A percentile compares a stretch with the other conserved stretches of the same genome.
These are phyloP conservation scores for Yarrowia sp. DNA, from an alignment of 805 yeast species.

Conservation along the genomic window DNA sequence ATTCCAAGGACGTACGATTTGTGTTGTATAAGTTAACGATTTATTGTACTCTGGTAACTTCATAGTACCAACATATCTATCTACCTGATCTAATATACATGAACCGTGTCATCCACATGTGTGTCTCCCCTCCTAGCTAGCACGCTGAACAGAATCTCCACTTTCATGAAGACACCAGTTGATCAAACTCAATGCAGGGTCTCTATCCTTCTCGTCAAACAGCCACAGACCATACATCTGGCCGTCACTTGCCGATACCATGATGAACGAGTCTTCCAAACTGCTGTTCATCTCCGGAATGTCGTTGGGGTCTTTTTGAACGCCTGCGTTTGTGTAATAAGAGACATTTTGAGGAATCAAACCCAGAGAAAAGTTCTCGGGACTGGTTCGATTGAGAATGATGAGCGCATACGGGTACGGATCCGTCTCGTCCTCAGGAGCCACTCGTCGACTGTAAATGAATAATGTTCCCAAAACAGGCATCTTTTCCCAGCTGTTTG, in stretches of 20 bases:
- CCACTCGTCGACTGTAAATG: constrained; percentile 49
- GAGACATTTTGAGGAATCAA: constrained; percentile 47
- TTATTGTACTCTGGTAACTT: not conserved
- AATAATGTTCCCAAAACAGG: constrained; percentile 53
- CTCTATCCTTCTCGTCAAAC: constrained; percentile 49
- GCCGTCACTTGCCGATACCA: constrained; percentile 49
- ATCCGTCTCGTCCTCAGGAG: constrained; percentile 41
- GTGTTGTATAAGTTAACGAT: constrained; percentile 2
- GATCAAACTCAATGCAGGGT: constrained; percentile 44
- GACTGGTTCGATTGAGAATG: constrained; percentile 50
- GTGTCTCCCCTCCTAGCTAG: not conserved
- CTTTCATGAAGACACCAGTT: constrained; percentile 48
- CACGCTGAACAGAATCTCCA: not conserved
- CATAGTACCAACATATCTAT: not conserved
- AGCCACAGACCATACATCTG: constrained; percentile 53
- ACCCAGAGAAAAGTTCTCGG: constrained; percentile 50
- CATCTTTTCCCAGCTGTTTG: constrained; percentile 52
- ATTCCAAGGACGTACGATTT: too few relatives aligned
- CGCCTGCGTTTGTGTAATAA: constrained; percentile 14
- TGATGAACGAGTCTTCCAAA: constrained; percentile 50
- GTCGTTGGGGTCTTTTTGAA: constrained; percentile 37
- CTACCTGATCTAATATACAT: not conserved
- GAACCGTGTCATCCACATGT: too few relatives aligned
- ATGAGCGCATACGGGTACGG: constrained; percentile 50
- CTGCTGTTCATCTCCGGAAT: constrained; percentile 48